Evolutionary conservation across 2,329 filamentous ascomycete genomes (phyloP).

Genomic region (Dichotomopilus funicola): DNA sequence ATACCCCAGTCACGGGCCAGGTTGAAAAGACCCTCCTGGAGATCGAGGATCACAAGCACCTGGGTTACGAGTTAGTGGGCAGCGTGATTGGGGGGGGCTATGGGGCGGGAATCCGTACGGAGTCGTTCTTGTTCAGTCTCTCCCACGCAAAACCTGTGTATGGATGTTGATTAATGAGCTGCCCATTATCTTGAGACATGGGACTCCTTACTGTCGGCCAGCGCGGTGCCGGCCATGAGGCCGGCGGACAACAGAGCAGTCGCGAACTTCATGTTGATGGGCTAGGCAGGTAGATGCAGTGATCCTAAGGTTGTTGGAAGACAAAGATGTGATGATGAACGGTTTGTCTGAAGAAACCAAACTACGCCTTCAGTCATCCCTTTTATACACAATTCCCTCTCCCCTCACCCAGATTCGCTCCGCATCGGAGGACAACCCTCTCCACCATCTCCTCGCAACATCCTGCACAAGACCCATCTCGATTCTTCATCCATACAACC

Average conservation of each 20-base stretch:
- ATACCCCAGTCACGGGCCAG: conserved; percentile 55
- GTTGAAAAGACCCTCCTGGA: conserved; percentile 53
- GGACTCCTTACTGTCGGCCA: conserved; percentile 17
- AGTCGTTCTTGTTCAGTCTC: conserved; percentile 28
- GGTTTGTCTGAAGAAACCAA: not conserved
- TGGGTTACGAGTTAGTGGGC: conserved; percentile 20
- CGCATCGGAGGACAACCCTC: too few species aligned
- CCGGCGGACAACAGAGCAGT: conserved; percentile 15
- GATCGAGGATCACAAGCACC: conserved; percentile 52
- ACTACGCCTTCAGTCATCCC: not conserved
- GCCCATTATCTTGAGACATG: not conserved
- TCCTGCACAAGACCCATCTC: not conserved
- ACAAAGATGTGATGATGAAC: not conserved
- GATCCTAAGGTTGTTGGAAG: not conserved
- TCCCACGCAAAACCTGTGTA: conserved; percentile 22
- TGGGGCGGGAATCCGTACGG: conserved; percentile 16
- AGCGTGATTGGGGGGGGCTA: not conserved
- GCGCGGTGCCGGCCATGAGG: conserved; percentile 14
- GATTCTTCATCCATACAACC: not conserved
- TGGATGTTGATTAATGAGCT: not conserved
- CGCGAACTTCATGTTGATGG: conserved; percentile 19
- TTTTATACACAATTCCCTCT: conserved; percentile 4
- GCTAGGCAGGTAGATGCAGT: not conserved
- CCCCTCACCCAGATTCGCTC: too few species aligned
- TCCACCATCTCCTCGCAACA: too few species aligned